Base-by-base conservation (phyloP, 352 stramenopile genomes). In the Pythium folliculosum region DNA sequence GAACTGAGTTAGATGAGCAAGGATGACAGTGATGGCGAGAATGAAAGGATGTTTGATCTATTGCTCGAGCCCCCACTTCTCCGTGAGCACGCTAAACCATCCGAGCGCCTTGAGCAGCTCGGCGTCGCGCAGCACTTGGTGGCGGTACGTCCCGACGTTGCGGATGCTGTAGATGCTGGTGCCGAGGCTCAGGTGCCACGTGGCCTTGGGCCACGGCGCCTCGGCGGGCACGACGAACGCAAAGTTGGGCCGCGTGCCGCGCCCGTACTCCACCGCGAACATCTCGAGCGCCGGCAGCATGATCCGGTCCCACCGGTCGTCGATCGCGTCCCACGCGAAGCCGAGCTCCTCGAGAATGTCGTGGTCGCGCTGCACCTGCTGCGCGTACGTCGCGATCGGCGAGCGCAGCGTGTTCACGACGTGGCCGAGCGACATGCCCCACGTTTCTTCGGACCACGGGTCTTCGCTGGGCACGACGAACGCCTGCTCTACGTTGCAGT, bases 101-200 rank as follows among this genome's bases (percentile, higher is more conserved):
- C 77, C 80, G 5, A 89, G 55, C 19, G 61, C 61, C 53, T 90
- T 67, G 5, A 88, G 70, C 30, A 76, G 71, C 10, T 67, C 12
- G 14, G 61, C 69, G 55, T 88, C 78, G 30, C 78, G 86, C 21
- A 77, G 65, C 32, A 87, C 82, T 59, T 77, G 78, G 32, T 77
- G 62, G 0, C 63, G 68, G 40, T 77, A 86, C 35, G 70, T 62
- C 14, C 63, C 51, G 10, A 57, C 60, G 49, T 55, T 58, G 23
- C 52, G 35, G 4, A 70, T 35, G 32, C 69, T 73, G 5, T 63
- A 56, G 23, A 70, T 69, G 10, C 76, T 44, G 9, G 60, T 49
- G 2, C 81, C 80, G 21, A 87, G 72, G 0, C 70, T 65, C 16
- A 82, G 50, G 16, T 57, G 67, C 60, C 72, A 72, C 9, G 74